Evolutionary conservation across 2,329 filamentous ascomycete species (phyloP), one percentile per base, ranked within the genome.

Genomic region (Neophaeococcomyces aloes): DNA sequence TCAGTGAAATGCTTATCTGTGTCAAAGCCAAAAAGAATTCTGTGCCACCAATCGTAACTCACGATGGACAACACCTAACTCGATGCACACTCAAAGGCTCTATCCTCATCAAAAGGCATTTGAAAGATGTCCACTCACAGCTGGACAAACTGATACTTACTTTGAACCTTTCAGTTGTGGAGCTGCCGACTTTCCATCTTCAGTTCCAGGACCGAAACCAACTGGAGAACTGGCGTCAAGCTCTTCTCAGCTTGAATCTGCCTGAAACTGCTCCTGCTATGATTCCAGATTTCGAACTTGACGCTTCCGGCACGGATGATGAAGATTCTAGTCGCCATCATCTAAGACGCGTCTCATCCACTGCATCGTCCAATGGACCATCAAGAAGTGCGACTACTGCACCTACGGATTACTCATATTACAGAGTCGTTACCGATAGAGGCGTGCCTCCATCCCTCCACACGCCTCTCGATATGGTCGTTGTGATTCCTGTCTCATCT

Each of bases 1-100:
- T 98, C 59, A 86, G 83, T 3, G 91, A 98, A 67, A 98, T 98
- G 91, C 82, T 98, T 56, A 98, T 98, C 52, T 98, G 91, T 59
- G 87, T 98, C 48, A 98, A 96, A 65, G 91, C 96, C 66, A 96
- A 95, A 75, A 94, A 88, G 67, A 64, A 72, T 7, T 61, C 69
- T 7, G 70, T 74, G 30, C 73, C 77, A 40, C 77, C 84, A 52
- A 88, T 84, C 75, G 81, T 76, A n/a, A 68, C 68, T 18, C 55
- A 64, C 1, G 65, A 65, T 3, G 74, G 72, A 17, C 73, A 74
- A 44, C 88, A 82, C 61, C 70, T 75, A 7, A 78, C 79, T 2
- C 78, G 85, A 51, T 95, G 83, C 69, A 94, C 88, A 0, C 70
- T 98, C 32, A 98, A 98, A 66, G 91, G 91, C 14, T 96, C 91